Evolutionary conservation across 495 filamentous ascomycete genomes (phyloP).

Genomic region (Emericellopsis terricola): DNA sequence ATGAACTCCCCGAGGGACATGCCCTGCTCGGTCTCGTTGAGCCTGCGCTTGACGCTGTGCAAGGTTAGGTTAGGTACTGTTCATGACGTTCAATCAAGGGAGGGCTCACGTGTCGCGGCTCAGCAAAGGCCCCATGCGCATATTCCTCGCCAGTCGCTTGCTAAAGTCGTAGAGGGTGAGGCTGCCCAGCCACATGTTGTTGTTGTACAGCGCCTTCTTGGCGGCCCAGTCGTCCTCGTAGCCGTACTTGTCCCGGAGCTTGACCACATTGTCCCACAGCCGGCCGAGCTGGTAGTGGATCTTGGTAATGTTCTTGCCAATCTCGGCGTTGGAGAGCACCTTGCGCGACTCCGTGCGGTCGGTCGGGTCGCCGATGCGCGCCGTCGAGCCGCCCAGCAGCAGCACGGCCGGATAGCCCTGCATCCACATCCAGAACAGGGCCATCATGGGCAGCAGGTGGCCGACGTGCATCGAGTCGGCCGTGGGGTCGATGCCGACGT

Average conservation of each 20-base stretch:
- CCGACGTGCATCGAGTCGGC: slow-evolving; percentile 82
- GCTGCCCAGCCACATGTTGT: slow-evolving; percentile 62
- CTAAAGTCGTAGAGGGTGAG: slow-evolving; percentile 54
- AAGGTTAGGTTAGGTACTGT: background rate
- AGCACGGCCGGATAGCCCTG: slow-evolving; percentile 59
- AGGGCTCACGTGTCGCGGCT: slow-evolving; percentile 67
- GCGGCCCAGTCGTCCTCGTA: slow-evolving; percentile 42
- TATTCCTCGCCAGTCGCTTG: slow-evolving; percentile 45
- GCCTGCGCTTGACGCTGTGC: slow-evolving; percentile 58
- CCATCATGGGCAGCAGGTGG: slow-evolving; percentile 87
- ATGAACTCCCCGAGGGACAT: slow-evolving; percentile 89
- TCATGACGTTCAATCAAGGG: no score
- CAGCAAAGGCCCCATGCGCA: slow-evolving; percentile 73
- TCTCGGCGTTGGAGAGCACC: slow-evolving; percentile 29
- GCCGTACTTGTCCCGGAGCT: slow-evolving; percentile 38
- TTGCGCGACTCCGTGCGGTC: slow-evolving; percentile 52
- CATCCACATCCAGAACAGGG: slow-evolving; percentile 81
- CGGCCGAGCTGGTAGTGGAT: slow-evolving; percentile 69
- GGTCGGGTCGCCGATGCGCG: slow-evolving; percentile 74
- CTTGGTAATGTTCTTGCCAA: slow-evolving; percentile 50
- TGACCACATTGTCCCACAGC: slow-evolving; percentile 54
- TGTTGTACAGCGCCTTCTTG: slow-evolving; percentile 52
- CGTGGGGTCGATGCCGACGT: slow-evolving; percentile 86
- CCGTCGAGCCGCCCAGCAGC: slow-evolving; percentile 72
- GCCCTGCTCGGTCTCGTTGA: slow-evolving; percentile 65